Evolutionary conservation across 2,329 filamentous ascomycete genomes (phyloP).

Genomic region (Tolypocladium cylindrosporum): DNA sequence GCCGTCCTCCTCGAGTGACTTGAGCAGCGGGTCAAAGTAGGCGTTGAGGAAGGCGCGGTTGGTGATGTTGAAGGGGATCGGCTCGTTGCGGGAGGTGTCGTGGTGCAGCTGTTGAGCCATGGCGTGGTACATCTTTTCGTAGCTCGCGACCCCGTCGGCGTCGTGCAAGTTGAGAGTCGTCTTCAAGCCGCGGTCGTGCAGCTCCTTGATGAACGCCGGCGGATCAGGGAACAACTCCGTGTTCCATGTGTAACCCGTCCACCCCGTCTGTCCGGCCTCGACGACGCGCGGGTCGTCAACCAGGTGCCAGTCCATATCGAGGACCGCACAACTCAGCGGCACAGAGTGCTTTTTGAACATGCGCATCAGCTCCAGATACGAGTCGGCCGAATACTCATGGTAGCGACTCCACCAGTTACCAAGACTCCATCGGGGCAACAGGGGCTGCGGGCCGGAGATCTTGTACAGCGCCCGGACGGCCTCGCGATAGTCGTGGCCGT

Average conservation of each 20-base stretch:
- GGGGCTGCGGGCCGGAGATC: constrained; percentile 44
- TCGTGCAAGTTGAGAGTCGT: constrained; percentile 53
- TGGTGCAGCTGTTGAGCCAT: constrained; percentile 42
- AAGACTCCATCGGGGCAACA: constrained; percentile 45
- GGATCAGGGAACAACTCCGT: constrained; percentile 43
- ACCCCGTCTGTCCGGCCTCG: constrained; percentile 41
- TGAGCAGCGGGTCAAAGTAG: constrained; percentile 47
- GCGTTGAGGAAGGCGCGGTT: constrained; percentile 44
- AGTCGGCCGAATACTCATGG: constrained; percentile 43
- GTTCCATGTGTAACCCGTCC: constrained; percentile 9
- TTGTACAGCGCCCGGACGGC: constrained; percentile 45
- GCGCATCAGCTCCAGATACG: constrained; percentile 49
- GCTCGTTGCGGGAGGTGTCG: constrained; percentile 36
- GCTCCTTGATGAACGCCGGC: constrained; percentile 33
- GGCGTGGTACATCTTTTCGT: constrained; percentile 45
- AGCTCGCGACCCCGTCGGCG: constrained; percentile 43
- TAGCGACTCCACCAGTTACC: constrained; percentile 61
- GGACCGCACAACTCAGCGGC: constrained; percentile 47
- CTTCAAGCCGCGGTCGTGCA: constrained; percentile 42
- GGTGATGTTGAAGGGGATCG: constrained; percentile 47
- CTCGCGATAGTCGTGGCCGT: constrained; percentile 44
- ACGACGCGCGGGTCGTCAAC: constrained; percentile 35
- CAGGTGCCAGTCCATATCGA: constrained; percentile 60
- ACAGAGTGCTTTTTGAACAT: constrained; percentile 39
- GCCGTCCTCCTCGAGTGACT: constrained; percentile 42